Evolutionary conservation across 108 stramenopile genomes (phyloP).

Genomic region (Cyclotella baltica): DNA sequence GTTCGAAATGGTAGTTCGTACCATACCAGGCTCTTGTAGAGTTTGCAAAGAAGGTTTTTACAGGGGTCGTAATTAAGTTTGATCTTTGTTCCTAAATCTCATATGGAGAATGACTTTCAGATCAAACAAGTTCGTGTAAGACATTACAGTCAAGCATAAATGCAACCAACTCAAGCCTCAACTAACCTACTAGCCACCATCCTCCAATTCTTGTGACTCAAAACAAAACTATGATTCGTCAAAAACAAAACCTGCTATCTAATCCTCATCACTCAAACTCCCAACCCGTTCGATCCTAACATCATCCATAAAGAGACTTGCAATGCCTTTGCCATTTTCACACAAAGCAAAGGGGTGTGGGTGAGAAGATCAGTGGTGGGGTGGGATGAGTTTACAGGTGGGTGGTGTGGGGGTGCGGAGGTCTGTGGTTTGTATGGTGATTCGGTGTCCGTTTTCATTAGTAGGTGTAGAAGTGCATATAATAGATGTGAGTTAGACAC

Average conservation of each 20-base stretch:
- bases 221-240: slow-evolving; percentile 33
- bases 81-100: slow-evolving; percentile 33
- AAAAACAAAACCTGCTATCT: slow-evolving; percentile 26
- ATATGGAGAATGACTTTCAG: slow-evolving; percentile 22
- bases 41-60: slow-evolving; percentile 15
- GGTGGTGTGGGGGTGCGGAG: too few relatives aligned
- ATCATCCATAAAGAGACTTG: slow-evolving; percentile 38
- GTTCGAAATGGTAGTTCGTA: slow-evolving; percentile 11
- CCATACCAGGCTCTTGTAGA: slow-evolving; percentile 21
- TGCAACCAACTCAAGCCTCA: too few relatives aligned
- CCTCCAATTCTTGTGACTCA: slow-evolving; percentile 31
- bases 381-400: too few relatives aligned
- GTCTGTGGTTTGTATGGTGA: slow-evolving; percentile 36
- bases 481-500: too few relatives aligned
- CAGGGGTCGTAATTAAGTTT: slow-evolving; percentile 26
- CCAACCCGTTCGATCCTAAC: slow-evolving; percentile 25
- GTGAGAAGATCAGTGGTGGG: too few relatives aligned
- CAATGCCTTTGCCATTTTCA: slow-evolving; percentile 10
- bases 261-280: neutral
- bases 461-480: slow-evolving; percentile 8
- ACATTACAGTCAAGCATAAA: too few relatives aligned
- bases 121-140: too few relatives aligned
- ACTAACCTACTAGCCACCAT: slow-evolving; percentile 7
- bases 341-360: slow-evolving; percentile 15
- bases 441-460: neutral